Base-by-base conservation (phyloP, 768 basidiomycete species). In the Amanita inopinata region DNA sequence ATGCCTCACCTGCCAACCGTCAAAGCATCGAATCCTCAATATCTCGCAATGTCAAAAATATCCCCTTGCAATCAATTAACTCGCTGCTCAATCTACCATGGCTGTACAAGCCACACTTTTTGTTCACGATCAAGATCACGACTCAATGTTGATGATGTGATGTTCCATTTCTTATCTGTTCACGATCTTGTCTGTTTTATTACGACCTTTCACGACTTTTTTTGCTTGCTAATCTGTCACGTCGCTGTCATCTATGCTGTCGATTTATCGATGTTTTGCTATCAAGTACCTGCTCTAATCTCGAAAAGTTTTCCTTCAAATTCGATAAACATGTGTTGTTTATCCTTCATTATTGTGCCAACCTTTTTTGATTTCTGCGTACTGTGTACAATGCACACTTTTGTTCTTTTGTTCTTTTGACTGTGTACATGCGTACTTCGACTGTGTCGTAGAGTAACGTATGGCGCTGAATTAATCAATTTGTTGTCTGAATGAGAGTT, bases 171-270 rank as follows among this genome's bases (percentile, higher is more conserved):
- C 30, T 40, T 40, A 22, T 40, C 22, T 33, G 30, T 40, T 40
- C 27, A 31, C 27, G 18, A 19, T 40, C 30, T 40, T 32, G 41
- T 34, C 23, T 42, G 41, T 42, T 42, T 42, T 42, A 42, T 33
- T 42, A 42, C 32, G 41, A 41, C 40, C 14, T 23, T 10, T 34
- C 15, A 42, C 41, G 33, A 23, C 20, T 34, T 14, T 5, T 33
- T 42, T 18, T 27, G 24, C 12, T 38, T 20, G 37, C 22, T 38
- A 7, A 8, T 30, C 28, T n/a, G 9, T 15, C 23, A 6, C 8
- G 18, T 34, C n/a, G 28, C 39, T 40, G 25, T 35, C 32, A 18
- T 14, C 18, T 20, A 6, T 30, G 18, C 24, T 33, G 6, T 14
- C 14, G 19, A n/a, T n/a, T n/a, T n/a, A n/a, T 35, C 18, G n/a